Percentiles rank a stretch among this genome's conserved stretches.
These are phyloP conservation scores for Mortierella sp. DNA, from an alignment of 371 early-diverging fungal species.

Conservation along the genomic window DNA sequence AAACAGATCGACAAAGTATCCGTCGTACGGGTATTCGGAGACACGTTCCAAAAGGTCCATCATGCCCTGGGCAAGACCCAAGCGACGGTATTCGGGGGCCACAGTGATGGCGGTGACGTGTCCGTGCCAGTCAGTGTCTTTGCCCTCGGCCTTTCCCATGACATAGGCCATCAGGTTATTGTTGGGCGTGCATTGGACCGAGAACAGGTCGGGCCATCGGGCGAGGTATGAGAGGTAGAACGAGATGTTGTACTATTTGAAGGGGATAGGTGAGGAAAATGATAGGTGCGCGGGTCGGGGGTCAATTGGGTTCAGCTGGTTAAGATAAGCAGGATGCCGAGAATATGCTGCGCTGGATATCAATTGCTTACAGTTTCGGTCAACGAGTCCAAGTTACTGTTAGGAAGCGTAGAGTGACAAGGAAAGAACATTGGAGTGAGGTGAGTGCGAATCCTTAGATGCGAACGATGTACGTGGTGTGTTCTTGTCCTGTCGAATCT, in stretches of 20 bases:
- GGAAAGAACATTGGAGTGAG: not conserved
- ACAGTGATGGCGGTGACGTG: conserved; percentile 99
- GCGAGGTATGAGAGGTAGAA: conserved; percentile 96
- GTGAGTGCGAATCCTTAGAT: conserved; percentile 5
- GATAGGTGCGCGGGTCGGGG: not conserved
- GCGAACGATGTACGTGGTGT: not conserved
- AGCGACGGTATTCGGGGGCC: conserved; percentile 94
- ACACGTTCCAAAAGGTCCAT: conserved; percentile 96
- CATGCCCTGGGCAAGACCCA: conserved; percentile 92
- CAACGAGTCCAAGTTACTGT: conserved; percentile 87
- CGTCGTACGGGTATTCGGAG: conserved; percentile 90
- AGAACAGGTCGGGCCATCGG: conserved; percentile 95
- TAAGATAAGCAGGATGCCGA: not conserved
- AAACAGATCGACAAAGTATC: conserved; percentile 98
- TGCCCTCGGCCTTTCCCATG: conserved; percentile 98
- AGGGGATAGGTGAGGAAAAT: not conserved
- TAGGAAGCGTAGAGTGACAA: not conserved
- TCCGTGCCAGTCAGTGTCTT: conserved; percentile 94
- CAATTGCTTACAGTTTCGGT: conserved; percentile 84
- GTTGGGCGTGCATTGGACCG: conserved; percentile 83
- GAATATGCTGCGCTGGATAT: not conserved
- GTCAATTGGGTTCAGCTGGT: not conserved
- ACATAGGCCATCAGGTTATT: conserved; percentile 92
- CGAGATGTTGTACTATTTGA: conserved; percentile 87
- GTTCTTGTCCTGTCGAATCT: not conserved